Evolutionary conservation across 257 asterid species (phyloP).

Genomic region (Craterostigma plantagineum): DNA sequence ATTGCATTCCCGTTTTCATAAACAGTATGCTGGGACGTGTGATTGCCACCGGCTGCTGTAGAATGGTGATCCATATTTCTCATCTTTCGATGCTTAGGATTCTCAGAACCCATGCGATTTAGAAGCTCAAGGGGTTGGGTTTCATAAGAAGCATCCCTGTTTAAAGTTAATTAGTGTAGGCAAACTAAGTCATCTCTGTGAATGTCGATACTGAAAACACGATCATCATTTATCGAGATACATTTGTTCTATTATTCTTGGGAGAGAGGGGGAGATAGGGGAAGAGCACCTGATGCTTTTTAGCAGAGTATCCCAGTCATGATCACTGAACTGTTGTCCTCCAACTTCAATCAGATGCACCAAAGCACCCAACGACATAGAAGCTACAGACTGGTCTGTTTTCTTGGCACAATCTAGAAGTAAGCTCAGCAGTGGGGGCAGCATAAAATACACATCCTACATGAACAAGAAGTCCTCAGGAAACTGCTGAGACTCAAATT

Average conservation of each 20-base stretch:
- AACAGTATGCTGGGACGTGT: conserved; percentile 12
- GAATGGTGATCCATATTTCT: conserved; percentile 24
- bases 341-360: conserved; percentile 98
- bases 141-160: conserved; percentile 82
- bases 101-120: conserved; percentile 54
- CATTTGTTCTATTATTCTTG: too few species aligned
- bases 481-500: conserved; percentile 9
- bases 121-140: conserved; percentile 98
- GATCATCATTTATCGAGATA: neutral
- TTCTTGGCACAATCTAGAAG: conserved; percentile 92
- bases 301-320: conserved; percentile 88
- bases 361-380: conserved; percentile 90
- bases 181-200: neutral
- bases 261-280: conserved; percentile 1
- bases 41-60: conserved; percentile 13
- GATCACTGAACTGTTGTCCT: conserved; percentile 79
- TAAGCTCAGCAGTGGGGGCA: conserved; percentile 75
- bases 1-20: conserved; percentile 21
- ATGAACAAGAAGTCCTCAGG: conserved; percentile 13
- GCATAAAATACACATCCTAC: conserved; percentile 88
- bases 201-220: neutral
- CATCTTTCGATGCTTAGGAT: conserved; percentile 26
- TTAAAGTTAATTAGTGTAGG: conserved; percentile 11
- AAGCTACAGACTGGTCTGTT: conserved; percentile 83
- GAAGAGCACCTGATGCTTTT: conserved; percentile 65